phyloP scores from a whole-genome alignment of 371 early-diverging fungal genomes.

The Mycotypha africana region DNA sequence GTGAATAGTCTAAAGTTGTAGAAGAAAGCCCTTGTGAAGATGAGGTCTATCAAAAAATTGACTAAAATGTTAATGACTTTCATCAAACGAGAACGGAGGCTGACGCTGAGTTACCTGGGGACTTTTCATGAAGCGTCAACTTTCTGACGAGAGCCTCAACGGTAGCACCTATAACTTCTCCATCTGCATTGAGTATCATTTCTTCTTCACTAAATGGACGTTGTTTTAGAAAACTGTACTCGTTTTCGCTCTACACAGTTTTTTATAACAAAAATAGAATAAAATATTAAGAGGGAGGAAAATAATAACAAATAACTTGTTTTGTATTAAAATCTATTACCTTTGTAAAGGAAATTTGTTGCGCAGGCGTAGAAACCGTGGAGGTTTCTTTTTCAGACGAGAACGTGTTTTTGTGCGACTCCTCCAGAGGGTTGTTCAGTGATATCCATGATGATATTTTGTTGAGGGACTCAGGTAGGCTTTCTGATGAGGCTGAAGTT shows the following conservation, averaged over 20 bases:
- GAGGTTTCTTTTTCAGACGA: too few species aligned
- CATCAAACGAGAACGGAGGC: too few species aligned
- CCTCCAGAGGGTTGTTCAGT: background rate
- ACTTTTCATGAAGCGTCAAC: conserved; percentile 81
- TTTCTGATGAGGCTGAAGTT: conserved; percentile 2
- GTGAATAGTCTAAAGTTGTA: conserved; percentile 88
- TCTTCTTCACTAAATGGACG: conserved; percentile 50
- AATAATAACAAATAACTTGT: too few species aligned
- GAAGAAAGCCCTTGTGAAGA: conserved; percentile 80
- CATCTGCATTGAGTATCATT: conserved; percentile 76
- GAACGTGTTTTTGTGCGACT: background rate
- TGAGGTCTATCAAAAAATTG: conserved; percentile 45
- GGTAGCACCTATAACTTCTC: conserved; percentile 86
- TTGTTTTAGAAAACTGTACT: conserved; percentile 73
- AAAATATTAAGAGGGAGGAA: too few species aligned
- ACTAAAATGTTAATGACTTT: background rate
- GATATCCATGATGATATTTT: conserved; percentile 20
- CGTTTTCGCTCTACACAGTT: conserved; percentile 25
- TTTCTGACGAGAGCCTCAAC: conserved; percentile 78
- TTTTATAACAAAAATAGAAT: too few species aligned
- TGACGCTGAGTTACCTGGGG: conserved; percentile 24
- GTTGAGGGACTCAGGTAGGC: conserved; percentile 5
- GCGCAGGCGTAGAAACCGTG: too few species aligned
- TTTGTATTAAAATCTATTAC: too few species aligned
- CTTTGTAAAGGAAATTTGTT: too few species aligned